Evolutionary conservation across 73 alveolate genomes (phyloP).

Genomic region (Stentor roeselii): DNA sequence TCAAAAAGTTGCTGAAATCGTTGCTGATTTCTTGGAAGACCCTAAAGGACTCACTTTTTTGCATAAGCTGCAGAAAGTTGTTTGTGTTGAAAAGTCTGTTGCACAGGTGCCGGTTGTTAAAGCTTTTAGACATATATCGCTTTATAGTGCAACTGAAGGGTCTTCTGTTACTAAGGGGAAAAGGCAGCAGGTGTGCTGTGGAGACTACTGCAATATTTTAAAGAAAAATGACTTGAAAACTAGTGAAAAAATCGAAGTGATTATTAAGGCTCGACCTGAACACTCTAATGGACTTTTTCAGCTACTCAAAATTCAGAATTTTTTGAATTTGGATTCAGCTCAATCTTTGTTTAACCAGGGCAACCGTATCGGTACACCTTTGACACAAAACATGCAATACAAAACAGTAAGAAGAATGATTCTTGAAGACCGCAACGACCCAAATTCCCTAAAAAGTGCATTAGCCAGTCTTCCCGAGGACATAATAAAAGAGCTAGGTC

Average conservation of each 20-base stretch:
- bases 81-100: neutral
- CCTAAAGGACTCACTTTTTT: neutral
- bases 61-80: neutral
- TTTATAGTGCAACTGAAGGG: neutral
- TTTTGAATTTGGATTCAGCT: neutral
- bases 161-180: neutral
- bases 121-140: neutral
- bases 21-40: neutral
- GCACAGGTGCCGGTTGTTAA: neutral
- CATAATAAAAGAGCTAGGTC: neutral
- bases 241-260: neutral
- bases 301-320: neutral
- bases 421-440: neutral
- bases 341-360: neutral
- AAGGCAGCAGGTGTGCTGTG: neutral
- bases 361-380: neutral
- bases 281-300: neutral
- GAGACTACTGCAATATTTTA: neutral
- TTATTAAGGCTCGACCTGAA: neutral
- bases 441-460: neutral
- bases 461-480: neutral
- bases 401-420: neutral
- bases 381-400: neutral
- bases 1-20: neutral
- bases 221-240: neutral